These are phyloP conservation scores for Pythium rishiriense DNA, from an alignment of 352 stramenopile species.

Conservation along the genomic window DNA sequence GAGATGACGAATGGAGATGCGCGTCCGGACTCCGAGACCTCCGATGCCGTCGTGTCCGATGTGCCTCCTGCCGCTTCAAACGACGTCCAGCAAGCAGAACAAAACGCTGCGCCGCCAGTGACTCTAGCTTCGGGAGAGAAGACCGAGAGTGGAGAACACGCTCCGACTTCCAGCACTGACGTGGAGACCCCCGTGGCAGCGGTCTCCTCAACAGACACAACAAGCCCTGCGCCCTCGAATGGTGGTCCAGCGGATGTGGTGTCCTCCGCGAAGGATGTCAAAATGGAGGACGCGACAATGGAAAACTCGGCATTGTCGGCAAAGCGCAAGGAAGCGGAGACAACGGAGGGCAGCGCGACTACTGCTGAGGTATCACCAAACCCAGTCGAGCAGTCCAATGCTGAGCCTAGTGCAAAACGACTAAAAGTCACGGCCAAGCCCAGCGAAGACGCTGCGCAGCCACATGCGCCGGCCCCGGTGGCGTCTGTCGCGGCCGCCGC, in stretches of 20 bases:
- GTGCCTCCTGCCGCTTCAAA: conserved; percentile 6
- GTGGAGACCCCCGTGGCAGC: neutral
- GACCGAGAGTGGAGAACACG: neutral
- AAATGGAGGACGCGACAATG: conserved; percentile 4
- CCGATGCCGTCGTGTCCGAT: neutral
- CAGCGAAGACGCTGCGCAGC: neutral
- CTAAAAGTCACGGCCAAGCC: conserved; percentile 37
- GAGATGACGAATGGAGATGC: conserved; percentile 14
- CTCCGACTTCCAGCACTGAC: neutral
- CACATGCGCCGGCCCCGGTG: neutral
- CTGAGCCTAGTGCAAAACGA: conserved; percentile 35
- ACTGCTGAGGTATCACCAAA: neutral
- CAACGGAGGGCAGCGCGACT: neutral
- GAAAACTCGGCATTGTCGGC: neutral
- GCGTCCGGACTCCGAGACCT: neutral
- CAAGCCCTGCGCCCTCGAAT: too few species aligned
- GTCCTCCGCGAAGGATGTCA: neutral
- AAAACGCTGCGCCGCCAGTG: neutral
- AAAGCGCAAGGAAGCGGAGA: neutral
- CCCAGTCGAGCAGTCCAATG: neutral
- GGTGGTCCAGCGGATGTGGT: too few species aligned
- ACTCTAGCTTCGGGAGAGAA: neutral
- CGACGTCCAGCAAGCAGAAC: neutral
- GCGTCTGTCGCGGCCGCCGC: neutral
- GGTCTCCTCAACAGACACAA: neutral